Percentiles rank a stretch among this genome's conserved stretches.
Evolutionary conservation across 108 stramenopile genomes (phyloP).

Genomic region (Pseudonitzschia delicatissima): DNA sequence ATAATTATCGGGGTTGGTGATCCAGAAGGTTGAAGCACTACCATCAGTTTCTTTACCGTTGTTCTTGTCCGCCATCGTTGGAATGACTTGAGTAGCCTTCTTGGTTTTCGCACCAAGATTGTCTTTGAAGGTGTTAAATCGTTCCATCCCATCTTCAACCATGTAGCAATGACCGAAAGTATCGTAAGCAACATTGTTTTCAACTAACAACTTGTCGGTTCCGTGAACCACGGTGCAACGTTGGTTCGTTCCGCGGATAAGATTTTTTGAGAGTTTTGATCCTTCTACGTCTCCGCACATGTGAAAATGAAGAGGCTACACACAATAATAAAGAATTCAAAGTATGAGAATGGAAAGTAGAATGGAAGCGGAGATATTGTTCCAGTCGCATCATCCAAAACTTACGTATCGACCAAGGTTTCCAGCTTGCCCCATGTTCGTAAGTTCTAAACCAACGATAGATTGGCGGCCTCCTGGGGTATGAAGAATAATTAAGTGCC

Average conservation of each 20-base stretch:
- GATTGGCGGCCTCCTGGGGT: constrained; percentile 47
- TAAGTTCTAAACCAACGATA: constrained; percentile 53
- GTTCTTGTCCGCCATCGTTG: background rate
- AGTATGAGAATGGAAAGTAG: too few species aligned
- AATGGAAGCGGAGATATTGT: too few species aligned
- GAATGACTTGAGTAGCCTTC: constrained; percentile 8
- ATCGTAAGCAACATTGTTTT: constrained; percentile 52
- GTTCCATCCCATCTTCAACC: constrained; percentile 35
- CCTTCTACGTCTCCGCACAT: constrained; percentile 39
- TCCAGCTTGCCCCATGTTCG: constrained; percentile 48
- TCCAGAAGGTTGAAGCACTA: constrained; percentile 17
- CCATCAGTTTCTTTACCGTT: constrained; percentile 15
- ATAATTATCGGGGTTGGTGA: constrained; percentile 13
- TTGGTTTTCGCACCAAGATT: constrained; percentile 32
- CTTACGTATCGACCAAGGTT: constrained; percentile 38
- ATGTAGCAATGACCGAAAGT: constrained; percentile 40
- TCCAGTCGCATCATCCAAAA: constrained; percentile 35
- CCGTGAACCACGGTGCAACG: constrained; percentile 60
- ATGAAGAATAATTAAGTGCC: constrained; percentile 51
- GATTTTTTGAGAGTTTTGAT: constrained; percentile 45
- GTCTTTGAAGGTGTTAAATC: constrained; percentile 22
- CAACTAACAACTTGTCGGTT: constrained; percentile 42
- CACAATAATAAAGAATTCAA: too few species aligned
- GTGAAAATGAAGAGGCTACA: constrained; percentile 55
- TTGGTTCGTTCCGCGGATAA: constrained; percentile 51